phyloP scores from a whole-genome alignment of 2,329 filamentous ascomycete species.

The Botrytis tulipae region DNA sequence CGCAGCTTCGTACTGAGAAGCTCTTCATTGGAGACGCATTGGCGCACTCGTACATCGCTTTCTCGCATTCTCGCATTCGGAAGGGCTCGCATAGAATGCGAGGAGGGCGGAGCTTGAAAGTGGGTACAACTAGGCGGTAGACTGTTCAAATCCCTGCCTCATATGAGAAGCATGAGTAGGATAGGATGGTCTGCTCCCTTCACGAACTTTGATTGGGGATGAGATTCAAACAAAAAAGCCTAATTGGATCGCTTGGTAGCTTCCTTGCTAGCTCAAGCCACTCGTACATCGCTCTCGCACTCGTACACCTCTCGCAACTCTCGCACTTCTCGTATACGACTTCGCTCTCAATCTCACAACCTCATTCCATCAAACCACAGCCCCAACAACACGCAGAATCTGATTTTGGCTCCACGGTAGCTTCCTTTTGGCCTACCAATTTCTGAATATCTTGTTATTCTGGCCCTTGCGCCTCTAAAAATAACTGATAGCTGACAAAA shows the following conservation, averaged over 20 bases:
- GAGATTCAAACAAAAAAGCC: too few relatives aligned
- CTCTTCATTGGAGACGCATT: not conserved
- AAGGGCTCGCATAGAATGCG: not conserved
- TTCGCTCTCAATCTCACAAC: not conserved
- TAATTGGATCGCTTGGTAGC: not conserved
- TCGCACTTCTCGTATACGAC: slow-evolving; percentile 5
- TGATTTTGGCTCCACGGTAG: not conserved
- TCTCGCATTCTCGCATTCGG: not conserved
- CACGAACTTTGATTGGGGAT: too few relatives aligned
- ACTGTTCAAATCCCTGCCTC: not conserved
- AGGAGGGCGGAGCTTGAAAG: not conserved
- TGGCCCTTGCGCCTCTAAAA: too few relatives aligned
- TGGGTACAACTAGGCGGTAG: not conserved
- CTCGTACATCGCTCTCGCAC: not conserved
- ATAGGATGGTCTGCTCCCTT: too few relatives aligned
- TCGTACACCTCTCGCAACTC: not conserved
- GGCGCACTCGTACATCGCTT: not conserved
- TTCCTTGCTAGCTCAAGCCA: not conserved
- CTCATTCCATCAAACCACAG: slow-evolving; percentile 3
- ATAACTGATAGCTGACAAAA: not conserved
- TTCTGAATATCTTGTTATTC: not conserved
- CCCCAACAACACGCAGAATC: not conserved
- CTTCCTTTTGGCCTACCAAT: not conserved
- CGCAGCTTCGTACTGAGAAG: not conserved
- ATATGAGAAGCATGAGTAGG: not conserved